Base-by-base conservation (phyloP, 1,284 basidiomycete genomes). In the Bjerkandera adusta region DNA sequence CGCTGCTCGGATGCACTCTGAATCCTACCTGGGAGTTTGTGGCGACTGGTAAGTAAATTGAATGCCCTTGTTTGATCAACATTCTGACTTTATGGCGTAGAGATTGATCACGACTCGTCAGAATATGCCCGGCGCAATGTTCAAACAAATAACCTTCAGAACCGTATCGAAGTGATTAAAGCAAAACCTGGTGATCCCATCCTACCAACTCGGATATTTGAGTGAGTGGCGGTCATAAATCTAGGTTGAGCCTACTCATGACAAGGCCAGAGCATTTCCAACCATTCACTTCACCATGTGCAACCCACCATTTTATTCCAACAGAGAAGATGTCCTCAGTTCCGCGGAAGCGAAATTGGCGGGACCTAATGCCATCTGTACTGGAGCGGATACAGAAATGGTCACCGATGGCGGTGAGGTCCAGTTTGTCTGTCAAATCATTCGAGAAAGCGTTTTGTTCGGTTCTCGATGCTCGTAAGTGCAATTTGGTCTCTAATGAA, bases 271-370 rank as follows among this genome's bases (percentile, higher is more conserved):
- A 21, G 13, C 12, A 7, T 36, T 12, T 10, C 16, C 25, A 16
- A 21, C 24, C 65, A 73, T 18, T 80, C 76, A 82, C 48, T 90
- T 95, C 55, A 83, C 83, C 0, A 92, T 98, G 83, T 97, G 94
- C 68, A 98, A 98, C 61, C 96, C 96, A 0, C 95, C 95, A 0
- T 98, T 98, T 67, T 98, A 96, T 61, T 63, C 69, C 11, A 89
- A 82, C 43, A 57, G 63, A 1, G 77, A 82, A 18, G 94, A 98
- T 47, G 77, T 94, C 4, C 56, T 60, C 0, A 64, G 67, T 1
- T 81, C 81, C 2, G 78, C 81, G 1, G 74, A 74, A 15, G 67
- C 67, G 5, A 96, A 97, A 58, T 76, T 76, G 35, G 58, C 70
- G 10, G 68, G 67, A 3, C 82, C 91, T 0, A 82, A 72, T 53